phyloP scores from a whole-genome alignment of 2,329 filamentous ascomycete genomes.

The Alternaria metachromatica region DNA sequence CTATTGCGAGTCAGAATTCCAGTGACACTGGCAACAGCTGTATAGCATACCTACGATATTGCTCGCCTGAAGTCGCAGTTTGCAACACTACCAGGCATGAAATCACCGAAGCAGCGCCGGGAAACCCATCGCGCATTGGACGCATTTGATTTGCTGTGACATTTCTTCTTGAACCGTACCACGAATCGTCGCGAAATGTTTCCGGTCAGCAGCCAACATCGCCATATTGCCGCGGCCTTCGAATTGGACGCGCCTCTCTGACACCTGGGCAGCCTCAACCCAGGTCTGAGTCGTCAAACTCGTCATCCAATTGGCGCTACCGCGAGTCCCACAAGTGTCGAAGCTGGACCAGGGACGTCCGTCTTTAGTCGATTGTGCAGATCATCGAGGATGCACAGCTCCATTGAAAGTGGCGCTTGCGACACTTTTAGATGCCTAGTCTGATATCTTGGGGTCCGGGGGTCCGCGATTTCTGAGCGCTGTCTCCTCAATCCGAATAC shows the following conservation, averaged over 20 bases:
- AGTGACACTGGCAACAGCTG: not conserved
- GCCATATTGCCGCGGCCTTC: not conserved
- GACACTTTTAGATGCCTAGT: not conserved
- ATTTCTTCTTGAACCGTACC: not conserved
- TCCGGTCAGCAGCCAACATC: not conserved
- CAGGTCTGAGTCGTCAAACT: not conserved
- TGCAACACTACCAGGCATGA: not conserved
- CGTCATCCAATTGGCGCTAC: constrained; percentile 6
- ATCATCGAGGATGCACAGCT: constrained; percentile 6
- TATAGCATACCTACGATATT: not conserved
- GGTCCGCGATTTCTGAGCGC: not conserved
- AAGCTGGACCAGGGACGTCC: constrained; percentile 1
- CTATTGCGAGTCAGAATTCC: not conserved
- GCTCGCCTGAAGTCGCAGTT: not conserved
- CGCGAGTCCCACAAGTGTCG: constrained; percentile 3
- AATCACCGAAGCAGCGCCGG: constrained; percentile 9
- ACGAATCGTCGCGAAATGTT: not conserved
- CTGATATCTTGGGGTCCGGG: constrained; percentile 4
- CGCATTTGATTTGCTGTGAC: not conserved
- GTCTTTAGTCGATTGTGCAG: constrained; percentile 1
- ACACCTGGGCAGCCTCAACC: not conserved
- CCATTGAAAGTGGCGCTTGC: constrained; percentile 7
- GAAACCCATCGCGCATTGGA: not conserved
- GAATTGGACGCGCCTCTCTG: not conserved
- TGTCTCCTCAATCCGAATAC: not conserved